Evolutionary conservation across 129 eudicot genomes (phyloP), one percentile per base, ranked within the genome.

Genomic region (Chrysanthemum lavandulifolium): DNA sequence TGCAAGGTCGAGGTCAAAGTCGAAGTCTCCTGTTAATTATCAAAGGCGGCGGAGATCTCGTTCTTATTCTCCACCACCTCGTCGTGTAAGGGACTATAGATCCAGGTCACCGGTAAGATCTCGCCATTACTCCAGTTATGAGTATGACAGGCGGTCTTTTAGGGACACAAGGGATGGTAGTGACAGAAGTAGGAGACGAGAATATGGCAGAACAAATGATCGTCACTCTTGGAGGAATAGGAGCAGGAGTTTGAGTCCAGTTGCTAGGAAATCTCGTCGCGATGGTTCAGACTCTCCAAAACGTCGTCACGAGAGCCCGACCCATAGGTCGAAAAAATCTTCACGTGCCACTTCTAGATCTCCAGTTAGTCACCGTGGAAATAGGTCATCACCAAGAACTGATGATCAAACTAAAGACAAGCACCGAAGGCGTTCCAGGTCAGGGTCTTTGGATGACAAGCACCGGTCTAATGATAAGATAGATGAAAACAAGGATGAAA

Each of bases 41-140:
- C 72, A 87, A 64, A 73, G 73, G 72, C 86, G 89, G 53, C 83
- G 83, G 61, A 86, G 84, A 79, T 95, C 99, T 55, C 97, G 86
- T 65, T 95, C 97, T 13, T 83, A 62, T 77, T 95, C 99, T 48
- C 99, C 99, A 71, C 85, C 64, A 16, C 69, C 61, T 50, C 89
- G 94, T 4, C 84, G 83, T 10, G 71, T 77, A 14, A 82, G 99
- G 77, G 81, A 55, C 78, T 83, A 88, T 85, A 81, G 97, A 75
- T 90, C 91, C 54, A 83, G 96, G 76, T 95, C 99, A 72, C 97
- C 97, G 13, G 76, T 80, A 65, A 84, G 94, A 78, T 84, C 87
- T 55, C 99, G 90, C 76, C 83, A 78, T 75, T 88, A 95, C 80
- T 81, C 89, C 23, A 78, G 94, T 71, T 86, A 84, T 29, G 99